Evolutionary conservation across 2,329 filamentous ascomycete species (phyloP), one percentile per base, ranked within the genome.

Genomic region (Didymella keratinophila): DNA sequence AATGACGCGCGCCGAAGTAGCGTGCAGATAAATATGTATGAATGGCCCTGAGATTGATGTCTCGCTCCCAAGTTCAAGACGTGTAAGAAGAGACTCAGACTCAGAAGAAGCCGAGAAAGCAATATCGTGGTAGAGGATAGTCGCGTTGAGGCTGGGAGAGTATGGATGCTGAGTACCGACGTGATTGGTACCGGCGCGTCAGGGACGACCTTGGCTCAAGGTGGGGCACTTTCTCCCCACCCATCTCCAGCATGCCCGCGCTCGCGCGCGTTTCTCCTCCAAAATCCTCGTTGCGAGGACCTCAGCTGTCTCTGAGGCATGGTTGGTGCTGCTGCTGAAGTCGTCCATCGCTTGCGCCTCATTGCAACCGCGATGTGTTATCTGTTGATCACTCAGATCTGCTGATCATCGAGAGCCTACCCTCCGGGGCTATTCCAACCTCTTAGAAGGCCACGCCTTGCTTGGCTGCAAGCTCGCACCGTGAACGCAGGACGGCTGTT

Each of bases 101-200:
- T 50, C 34, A n/a, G 23, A 16, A 20, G 50, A 52, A 47, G 36
- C 42, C 25, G 16, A 34, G 30, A 42, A 21, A 25, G 36, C 47
- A 56, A 49, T 56, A 53, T 57, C 53, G 41, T 50, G 49, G 49
- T 51, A 51, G 32, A 56, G 42, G 23, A 55, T 62, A 53, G 56
- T 56, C 61, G 62, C 62, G 61, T 53, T 56, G 61, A 45, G 59
- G 62, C 50, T 64, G 56, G 56, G 51, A 52, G 56, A 43, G 41
- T 51, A 54, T 53, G 49, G 32, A 36, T 58, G 51, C 44, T 42
- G 56, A 50, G 32, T 44, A 37, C 51, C 46, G 46, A 52, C 56
- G 56, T 51, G 56, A 53, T 39, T 39, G 18, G n/a, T 37, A 49
- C 3, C 32, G 32, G 43, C 56, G 56, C 56, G 56, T 51, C 50